Evolutionary conservation across 108 stramenopile genomes (phyloP), one percentile per base, ranked within the genome.

Genomic region (Skeletonema menzelii): DNA sequence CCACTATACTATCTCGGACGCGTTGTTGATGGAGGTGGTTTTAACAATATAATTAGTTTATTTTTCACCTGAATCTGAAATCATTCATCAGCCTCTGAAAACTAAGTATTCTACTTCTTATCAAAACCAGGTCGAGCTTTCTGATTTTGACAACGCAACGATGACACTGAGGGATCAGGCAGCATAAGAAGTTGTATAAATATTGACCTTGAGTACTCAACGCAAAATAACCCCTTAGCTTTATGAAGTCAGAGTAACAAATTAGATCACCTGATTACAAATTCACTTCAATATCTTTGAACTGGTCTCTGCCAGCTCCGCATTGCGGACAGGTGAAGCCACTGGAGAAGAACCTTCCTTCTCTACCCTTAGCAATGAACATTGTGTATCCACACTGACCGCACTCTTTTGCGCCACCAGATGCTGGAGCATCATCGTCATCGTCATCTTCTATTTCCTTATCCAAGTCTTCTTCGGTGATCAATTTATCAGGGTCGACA

Each of bases 1-100:
- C 93, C 95, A 94, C 91, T 96, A 96, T 96, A 96, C 95, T 96
- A 96, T 96, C 85, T 67, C 89, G 87, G 89, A 90, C 10, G 42
- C 47, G 57, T 1, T 35, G 8, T 0, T 10, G 1, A 0, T 10
- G 0, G 8, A 8, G 35, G 8, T 10, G 10, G 8, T 10, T 0
- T 11, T 0, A 7, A 35, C 7, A 35, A 11, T 35, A 35, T 30
- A 4, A 30, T 30, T 30, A 30, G n/a, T n/a, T n/a, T n/a, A n/a
- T n/a, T n/a, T n/a, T n/a, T n/a, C n/a, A n/a, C n/a, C n/a, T n/a
- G n/a, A n/a, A n/a, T n/a, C n/a, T n/a, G n/a, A n/a, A n/a, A n/a
- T n/a, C n/a, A n/a, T n/a, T n/a, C n/a, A n/a, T n/a, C n/a, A n/a
- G n/a, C n/a, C n/a, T n/a, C n/a, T n/a, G n/a, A n/a, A n/a, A n/a